phyloP scores from a whole-genome alignment of 176 grass and related monocot genomes.

The Rhipidocladum racemiflorum region DNA sequence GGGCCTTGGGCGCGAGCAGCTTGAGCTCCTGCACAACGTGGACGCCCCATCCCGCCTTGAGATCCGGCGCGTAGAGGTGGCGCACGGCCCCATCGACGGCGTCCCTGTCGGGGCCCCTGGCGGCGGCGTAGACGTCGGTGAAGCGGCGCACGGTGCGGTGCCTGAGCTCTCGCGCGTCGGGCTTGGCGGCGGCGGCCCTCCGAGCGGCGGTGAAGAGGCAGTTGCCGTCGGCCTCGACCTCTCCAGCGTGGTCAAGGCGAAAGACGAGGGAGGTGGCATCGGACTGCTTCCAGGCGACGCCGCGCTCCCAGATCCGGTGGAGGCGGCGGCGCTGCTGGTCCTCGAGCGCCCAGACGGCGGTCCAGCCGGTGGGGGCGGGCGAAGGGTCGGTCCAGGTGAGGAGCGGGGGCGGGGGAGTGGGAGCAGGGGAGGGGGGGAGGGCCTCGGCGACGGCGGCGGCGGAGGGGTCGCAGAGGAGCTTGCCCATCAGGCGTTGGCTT shows the following conservation, averaged over 20 bases:
- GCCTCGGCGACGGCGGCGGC: slow-evolving; percentile 65
- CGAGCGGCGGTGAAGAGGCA: slow-evolving; percentile 84
- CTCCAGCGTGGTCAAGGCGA: slow-evolving; percentile 78
- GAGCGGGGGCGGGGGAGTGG: slow-evolving; percentile 30
- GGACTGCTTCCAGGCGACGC: slow-evolving; percentile 73
- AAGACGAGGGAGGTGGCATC: slow-evolving; percentile 33
- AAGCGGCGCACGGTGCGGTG: slow-evolving; percentile 62
- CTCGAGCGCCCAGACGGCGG: slow-evolving; percentile 63
- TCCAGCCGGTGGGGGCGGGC: slow-evolving; percentile 39
- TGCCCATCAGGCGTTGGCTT: slow-evolving; percentile 57
- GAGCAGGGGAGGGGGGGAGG: slow-evolving; percentile 46
- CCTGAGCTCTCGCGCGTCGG: slow-evolving; percentile 60
- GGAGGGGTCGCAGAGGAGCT: slow-evolving; percentile 83
- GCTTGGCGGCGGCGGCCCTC: slow-evolving; percentile 55
- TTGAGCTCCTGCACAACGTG: slow-evolving; percentile 96
- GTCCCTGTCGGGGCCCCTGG: slow-evolving; percentile 14
- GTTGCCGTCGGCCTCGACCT: slow-evolving; percentile 91
- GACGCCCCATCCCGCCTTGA: slow-evolving; percentile 83
- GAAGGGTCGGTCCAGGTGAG: slow-evolving; percentile 47
- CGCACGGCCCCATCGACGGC: slow-evolving; percentile 55
- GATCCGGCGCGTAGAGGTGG: slow-evolving; percentile 90
- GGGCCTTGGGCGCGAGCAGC: slow-evolving; percentile 65
- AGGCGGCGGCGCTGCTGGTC: slow-evolving; percentile 86
- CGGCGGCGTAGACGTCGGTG: slow-evolving; percentile 46
- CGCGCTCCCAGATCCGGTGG: slow-evolving; percentile 74